Base-by-base conservation (phyloP, 257 asterid species). In the Cynanchum wilfordii region DNA sequence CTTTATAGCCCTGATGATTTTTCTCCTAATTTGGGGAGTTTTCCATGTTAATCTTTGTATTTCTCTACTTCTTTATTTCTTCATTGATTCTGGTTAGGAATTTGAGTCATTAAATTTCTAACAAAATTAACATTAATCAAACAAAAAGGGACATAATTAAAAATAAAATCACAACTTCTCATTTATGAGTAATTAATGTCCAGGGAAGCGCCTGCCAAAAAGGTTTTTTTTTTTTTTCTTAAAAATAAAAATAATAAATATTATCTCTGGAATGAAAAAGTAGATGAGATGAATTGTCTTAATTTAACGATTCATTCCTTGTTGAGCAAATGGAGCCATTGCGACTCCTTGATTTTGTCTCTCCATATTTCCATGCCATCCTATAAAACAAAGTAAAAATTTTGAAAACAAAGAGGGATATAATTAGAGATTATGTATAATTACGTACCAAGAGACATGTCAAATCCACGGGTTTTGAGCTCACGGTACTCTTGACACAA, bases 401-500 rank as follows among this genome's bases (percentile, higher is more conserved):
- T 8, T 40, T 40, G 10, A 40, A 6, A 2, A 16, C 11, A 36
- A 49, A 54, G 59, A 54, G 22, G 24, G 11, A 7, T 3, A n/a
- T n/a, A n/a, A n/a, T n/a, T n/a, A 22, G 30, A 27, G 15, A 4
- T 54, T 52, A 4, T 0, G 10, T 8, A 30, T 5, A 25, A 13
- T 15, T 47, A n/a, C n/a, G n/a, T n/a, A 68, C 72, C 72, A 25
- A 68, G 13, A 2, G 72, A 68, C 72, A 68, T 22, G 51, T 79
- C 80, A 69, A 71, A 76, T 9, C 83, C 83, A 11, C 73, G 83
- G 64, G 58, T 40, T 59, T 66, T 71, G 19, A 79, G 79, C 71
- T 79, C 83, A 29, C 83, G 83, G 33, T 75, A 67, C 52, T 79
- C 83, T 75, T 79, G 80, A 29, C 83, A 79, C 62, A 79, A 51